Percentiles rank a stretch among this genome's conserved stretches.
These are phyloP conservation scores for Colletotrichum tofieldiae DNA, from an alignment of 2,329 filamentous ascomycete species.

Conservation along the genomic window DNA sequence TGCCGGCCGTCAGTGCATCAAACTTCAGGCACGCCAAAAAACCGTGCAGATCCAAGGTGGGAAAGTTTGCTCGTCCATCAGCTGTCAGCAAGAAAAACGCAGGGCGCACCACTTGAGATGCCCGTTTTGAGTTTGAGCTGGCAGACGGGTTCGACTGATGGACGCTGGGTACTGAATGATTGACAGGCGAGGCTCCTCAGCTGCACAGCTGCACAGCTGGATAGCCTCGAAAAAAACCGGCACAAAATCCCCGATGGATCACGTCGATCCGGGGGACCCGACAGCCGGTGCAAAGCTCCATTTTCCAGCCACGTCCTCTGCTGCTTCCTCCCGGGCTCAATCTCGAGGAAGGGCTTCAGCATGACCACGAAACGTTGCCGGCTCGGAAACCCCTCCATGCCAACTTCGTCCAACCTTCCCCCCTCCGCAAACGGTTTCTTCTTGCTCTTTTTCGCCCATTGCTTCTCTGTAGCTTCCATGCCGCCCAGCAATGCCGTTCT, in stretches of 20 bases:
- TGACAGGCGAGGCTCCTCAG: not conserved
- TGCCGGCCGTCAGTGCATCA: constrained; percentile 13
- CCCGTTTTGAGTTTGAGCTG: constrained; percentile 9
- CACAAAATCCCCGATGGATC: not conserved
- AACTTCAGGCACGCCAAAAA: not conserved
- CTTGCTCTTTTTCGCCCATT: not conserved
- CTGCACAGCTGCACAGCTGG: constrained; percentile 2
- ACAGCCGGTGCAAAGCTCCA: not conserved
- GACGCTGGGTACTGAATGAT: not conserved
- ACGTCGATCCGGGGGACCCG: constrained; percentile 9
- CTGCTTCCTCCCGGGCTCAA: not conserved
- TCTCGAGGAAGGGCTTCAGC: not conserved
- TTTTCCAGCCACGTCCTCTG: not conserved
- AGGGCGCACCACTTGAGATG: not conserved
- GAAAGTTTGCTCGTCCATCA: constrained; percentile 8
- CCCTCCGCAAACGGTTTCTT: not conserved
- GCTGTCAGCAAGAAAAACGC: not conserved
- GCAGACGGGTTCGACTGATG: not conserved
- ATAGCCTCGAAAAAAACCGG: not conserved
- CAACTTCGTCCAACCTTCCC: not conserved
- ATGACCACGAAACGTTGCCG: not conserved
- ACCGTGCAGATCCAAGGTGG: not conserved
- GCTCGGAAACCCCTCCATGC: not conserved
- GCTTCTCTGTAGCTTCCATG: not conserved
- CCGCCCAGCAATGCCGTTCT: constrained; percentile 1